Percentiles rank a stretch among this genome's conserved stretches.
Evolutionary conservation across 2,329 filamentous ascomycete genomes (phyloP).

Genomic region (Didymella glomerata): DNA sequence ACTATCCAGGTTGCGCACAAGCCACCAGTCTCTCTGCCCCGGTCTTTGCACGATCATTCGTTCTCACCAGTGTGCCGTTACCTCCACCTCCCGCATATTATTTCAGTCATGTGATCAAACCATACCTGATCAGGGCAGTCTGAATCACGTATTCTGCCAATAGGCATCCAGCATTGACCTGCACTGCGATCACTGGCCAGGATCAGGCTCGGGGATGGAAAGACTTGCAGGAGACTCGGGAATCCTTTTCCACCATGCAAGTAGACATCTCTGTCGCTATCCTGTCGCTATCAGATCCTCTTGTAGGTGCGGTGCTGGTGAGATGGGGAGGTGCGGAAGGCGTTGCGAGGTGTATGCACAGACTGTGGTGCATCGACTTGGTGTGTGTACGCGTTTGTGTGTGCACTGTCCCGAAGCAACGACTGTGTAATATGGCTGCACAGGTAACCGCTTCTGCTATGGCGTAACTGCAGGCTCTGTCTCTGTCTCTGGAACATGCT

Average conservation of each 20-base stretch:
- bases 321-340: neutral
- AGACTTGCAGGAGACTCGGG: slow-evolving; percentile 1
- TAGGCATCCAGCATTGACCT: slow-evolving; percentile 26
- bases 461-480: neutral
- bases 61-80: slow-evolving; percentile 33
- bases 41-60: slow-evolving; percentile 44
- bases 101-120: slow-evolving; percentile 42
- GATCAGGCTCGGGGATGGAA: slow-evolving; percentile 35
- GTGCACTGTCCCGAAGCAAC: neutral
- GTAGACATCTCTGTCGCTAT: neutral
- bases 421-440: slow-evolving; percentile 4
- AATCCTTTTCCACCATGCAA: slow-evolving; percentile 1
- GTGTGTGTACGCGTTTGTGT: neutral
- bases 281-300: neutral
- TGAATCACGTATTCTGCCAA: slow-evolving; percentile 35
- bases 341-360: neutral
- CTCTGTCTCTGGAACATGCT: neutral
- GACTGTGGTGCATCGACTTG: neutral
- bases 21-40: slow-evolving; percentile 41
- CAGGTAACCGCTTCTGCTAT: slow-evolving; percentile 1
- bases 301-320: neutral
- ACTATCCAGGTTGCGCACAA: slow-evolving; percentile 40
- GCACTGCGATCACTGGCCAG: slow-evolving; percentile 33
- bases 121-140: slow-evolving; percentile 31
- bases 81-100: slow-evolving; percentile 35